Evolutionary conservation across 805 yeast species (phyloP), one percentile per base, ranked within the genome.

Genomic region (Teunomyces panamensis): DNA sequence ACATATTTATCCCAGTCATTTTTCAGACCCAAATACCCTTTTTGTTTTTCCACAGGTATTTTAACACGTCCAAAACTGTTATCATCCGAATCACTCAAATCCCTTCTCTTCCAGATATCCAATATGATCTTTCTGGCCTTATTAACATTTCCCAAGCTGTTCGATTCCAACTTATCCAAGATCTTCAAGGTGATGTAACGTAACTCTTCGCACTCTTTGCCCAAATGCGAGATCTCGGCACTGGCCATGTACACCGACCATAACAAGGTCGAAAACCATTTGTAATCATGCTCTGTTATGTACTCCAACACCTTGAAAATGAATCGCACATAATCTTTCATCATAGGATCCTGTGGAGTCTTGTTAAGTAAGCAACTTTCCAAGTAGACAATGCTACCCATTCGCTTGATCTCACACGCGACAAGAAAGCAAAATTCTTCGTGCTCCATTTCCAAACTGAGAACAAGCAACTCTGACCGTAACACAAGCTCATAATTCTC

Each of bases 1-100:
- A 65, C 69, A 50, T 49, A 65, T 6, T 20, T 50, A 28, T 66
- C 70, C 71, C 71, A 66, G 43, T 66, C 71, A 47, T 66, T 66
- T 8, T 17, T 43, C 27, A 54, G 50, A 7, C 61, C 62, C 39
- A 56, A 47, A 24, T 48, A 36, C 11, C 36, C 43, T n/a, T 33
- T 44, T 6, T 7, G 33, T n/a, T 13, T n/a, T 8, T 37, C 41
- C n/a, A 16, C 16, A 29, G 43, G 32, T 24, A 37, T 45, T 26
- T 44, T 48, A 11, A 47, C 17, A 24, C 30, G 24, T 16, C 62
- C 62, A 42, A 50, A 51, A 47, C 60, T 54, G 34, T 48, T 53
- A 34, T 52, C 59, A 35, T 60, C 63, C 27, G 49, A 48, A 29
- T 52, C 51, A 34, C 52, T 49, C 47, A 63, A 51, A 45, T 65